Conservation (phyloP, 2,329 filamentous ascomycete species). For the Whalleya microplaca region DNA sequence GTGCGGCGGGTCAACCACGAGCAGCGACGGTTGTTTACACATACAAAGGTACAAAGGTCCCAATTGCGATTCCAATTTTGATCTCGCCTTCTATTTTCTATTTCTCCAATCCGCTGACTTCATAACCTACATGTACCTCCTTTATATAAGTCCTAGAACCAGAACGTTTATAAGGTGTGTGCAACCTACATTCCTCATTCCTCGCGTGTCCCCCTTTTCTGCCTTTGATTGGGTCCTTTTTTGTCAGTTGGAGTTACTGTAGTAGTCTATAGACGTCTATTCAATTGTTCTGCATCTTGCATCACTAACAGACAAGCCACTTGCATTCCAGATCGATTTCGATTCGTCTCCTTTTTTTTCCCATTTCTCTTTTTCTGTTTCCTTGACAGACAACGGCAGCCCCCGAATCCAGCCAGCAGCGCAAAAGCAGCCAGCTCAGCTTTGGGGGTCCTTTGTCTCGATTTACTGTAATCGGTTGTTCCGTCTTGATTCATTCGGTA, state of each 20-base stretch:
- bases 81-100: conserved; percentile 10
- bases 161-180: conserved; percentile 23
- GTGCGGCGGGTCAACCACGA: conserved; percentile 20
- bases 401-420: conserved; percentile 19
- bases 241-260: conserved; percentile 12
- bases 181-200: conserved; percentile 20
- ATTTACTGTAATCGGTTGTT: too few species aligned
- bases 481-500: too few species aligned
- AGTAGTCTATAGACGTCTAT: too few species aligned
- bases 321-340: conserved; percentile 31
- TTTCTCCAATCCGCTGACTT: conserved; percentile 3
- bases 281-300: conserved; percentile 15
- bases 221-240: conserved; percentile 13
- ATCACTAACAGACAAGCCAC: conserved; percentile 29
- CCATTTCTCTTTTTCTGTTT: conserved; percentile 13
- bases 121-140: too few species aligned
- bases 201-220: conserved; percentile 15
- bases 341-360: conserved; percentile 19
- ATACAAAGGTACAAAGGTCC: too few species aligned
- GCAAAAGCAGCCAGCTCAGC: conserved; percentile 8
- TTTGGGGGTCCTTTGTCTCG: conserved; percentile 21
- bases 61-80: conserved; percentile 1
- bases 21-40: conserved; percentile 35
- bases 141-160: conserved; percentile 11
- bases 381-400: conserved; percentile 11